Percentiles rank a stretch among this genome's conserved stretches.
Conservation (phyloP, 495 filamentous ascomycete genomes). For the Bombardia bombarda region DNA sequence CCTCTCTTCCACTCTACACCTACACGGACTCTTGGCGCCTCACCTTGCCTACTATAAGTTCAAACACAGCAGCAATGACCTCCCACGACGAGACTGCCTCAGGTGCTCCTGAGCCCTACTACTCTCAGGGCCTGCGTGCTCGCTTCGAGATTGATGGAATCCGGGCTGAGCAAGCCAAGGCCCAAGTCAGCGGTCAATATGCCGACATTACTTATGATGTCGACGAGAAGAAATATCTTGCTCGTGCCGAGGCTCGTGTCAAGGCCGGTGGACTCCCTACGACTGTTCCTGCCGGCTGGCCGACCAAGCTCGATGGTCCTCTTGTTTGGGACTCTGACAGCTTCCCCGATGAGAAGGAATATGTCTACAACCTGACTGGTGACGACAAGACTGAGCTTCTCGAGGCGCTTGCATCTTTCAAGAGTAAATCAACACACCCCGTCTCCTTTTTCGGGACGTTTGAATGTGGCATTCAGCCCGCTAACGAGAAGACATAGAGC, state of each 20-base stretch:
- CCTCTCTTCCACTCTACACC: too few relatives aligned
- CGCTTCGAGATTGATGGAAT: constrained; percentile 16
- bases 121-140: constrained; percentile 18
- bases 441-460: too few relatives aligned
- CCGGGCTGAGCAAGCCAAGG: constrained; percentile 14
- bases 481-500: background rate
- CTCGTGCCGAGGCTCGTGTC: constrained; percentile 10
- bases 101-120: constrained; percentile 7
- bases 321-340: constrained; percentile 12
- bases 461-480: too few relatives aligned
- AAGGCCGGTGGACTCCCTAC: constrained; percentile 14
- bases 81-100: background rate
- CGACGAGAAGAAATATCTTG: constrained; percentile 15
- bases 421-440: constrained; percentile 6
- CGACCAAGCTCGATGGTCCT: constrained; percentile 12
- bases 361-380: constrained; percentile 16
- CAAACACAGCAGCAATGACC: background rate
- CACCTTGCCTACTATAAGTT: too few relatives aligned
- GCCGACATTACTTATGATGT: constrained; percentile 19
- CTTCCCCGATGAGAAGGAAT: constrained; percentile 14
- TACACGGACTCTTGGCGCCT: too few relatives aligned
- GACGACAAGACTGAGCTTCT: constrained; percentile 16
- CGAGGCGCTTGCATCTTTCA: constrained; percentile 11
- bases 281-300: constrained; percentile 15
- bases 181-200: background rate